A percentile compares a stretch with the other conserved stretches of the same genome.
Evolutionary conservation across 352 stramenopile species (phyloP).

Genomic region (Pythium brassicae): DNA sequence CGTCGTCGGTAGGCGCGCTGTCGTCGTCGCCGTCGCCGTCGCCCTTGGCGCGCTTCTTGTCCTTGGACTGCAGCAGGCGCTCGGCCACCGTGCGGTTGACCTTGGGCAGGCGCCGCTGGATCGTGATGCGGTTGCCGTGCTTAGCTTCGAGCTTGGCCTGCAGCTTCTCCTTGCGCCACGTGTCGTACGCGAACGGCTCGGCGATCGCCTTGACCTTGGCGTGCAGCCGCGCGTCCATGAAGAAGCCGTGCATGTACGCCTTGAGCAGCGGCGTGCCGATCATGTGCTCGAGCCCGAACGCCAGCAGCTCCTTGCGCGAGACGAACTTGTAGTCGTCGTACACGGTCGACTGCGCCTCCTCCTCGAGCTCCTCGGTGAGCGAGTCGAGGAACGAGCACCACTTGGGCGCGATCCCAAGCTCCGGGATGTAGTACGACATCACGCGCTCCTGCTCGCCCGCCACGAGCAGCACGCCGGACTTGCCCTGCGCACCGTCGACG

Average conservation of each 20-base stretch:
- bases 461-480: slow-evolving; percentile 96
- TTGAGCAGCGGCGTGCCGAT: slow-evolving; percentile 96
- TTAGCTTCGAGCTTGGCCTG: slow-evolving; percentile 92
- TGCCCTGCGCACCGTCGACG: slow-evolving; percentile 83
- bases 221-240: slow-evolving; percentile 99
- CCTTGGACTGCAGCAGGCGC: slow-evolving; percentile 63
- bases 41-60: slow-evolving; percentile 61
- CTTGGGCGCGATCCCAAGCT: slow-evolving; percentile 95
- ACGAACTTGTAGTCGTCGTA: slow-evolving; percentile 99
- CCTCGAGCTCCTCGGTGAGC: slow-evolving; percentile 98
- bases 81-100: slow-evolving; percentile 89
- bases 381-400: slow-evolving; percentile 99
- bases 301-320: slow-evolving; percentile 91
- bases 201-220: slow-evolving; percentile 95
- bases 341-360: slow-evolving; percentile 91
- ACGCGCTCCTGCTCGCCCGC: slow-evolving; percentile 96
- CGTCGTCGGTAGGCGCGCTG: slow-evolving; percentile 9
- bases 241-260: slow-evolving; percentile 99
- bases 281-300: slow-evolving; percentile 96
- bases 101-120: slow-evolving; percentile 84
- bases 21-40: slow-evolving; percentile 21
- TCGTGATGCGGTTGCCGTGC: slow-evolving; percentile 87
- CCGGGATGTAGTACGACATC: slow-evolving; percentile 98
- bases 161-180: slow-evolving; percentile 96
- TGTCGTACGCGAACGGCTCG: slow-evolving; percentile 97